Conservation (phyloP, 2,329 filamentous ascomycete species). For the Fusarium brachygibbosum region DNA sequence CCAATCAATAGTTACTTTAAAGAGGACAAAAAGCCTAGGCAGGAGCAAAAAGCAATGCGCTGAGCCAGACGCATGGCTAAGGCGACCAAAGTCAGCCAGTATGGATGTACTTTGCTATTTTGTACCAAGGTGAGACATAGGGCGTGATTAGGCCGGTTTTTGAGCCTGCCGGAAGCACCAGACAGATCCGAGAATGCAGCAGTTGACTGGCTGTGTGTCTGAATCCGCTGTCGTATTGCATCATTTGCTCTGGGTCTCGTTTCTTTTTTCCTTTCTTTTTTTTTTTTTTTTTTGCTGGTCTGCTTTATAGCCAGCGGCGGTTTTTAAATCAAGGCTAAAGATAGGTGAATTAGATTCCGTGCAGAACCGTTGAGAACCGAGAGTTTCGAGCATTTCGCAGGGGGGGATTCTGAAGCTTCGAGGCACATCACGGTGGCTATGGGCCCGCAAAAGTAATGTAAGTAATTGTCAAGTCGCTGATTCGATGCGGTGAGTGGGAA, state of each 20-base stretch:
- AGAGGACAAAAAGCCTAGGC: slow-evolving; percentile 31
- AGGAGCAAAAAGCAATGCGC: slow-evolving; percentile 35
- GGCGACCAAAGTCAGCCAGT: slow-evolving; percentile 26
- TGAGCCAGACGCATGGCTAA: slow-evolving; percentile 40
- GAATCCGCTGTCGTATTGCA: slow-evolving; percentile 43
- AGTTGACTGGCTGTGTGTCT: slow-evolving; percentile 36
- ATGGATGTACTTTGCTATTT: slow-evolving; percentile 8
- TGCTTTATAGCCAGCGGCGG: slow-evolving; percentile 30
- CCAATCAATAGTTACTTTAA: slow-evolving; percentile 42
- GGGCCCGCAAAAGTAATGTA: slow-evolving; percentile 20
- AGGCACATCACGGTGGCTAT: slow-evolving; percentile 15
- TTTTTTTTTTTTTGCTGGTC: slow-evolving; percentile 4
- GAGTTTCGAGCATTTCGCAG: slow-evolving; percentile 12
- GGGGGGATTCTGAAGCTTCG: slow-evolving; percentile 17
- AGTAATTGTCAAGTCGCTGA: slow-evolving; percentile 35
- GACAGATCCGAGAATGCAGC: slow-evolving; percentile 40
- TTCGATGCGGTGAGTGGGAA: slow-evolving; percentile 37
- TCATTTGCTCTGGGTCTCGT: slow-evolving; percentile 36
- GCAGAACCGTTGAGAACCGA: slow-evolving; percentile 21
- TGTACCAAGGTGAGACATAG: slow-evolving; percentile 46
- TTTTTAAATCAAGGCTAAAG: slow-evolving; percentile 22
- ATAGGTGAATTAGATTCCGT: slow-evolving; percentile 9
- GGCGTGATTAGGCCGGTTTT: slow-evolving; percentile 38
- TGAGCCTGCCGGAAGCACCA: slow-evolving; percentile 36
- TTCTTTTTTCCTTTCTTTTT: slow-evolving; percentile 20